These are phyloP conservation scores for Xylogone sp. DNA, from an alignment of 2,329 filamentous ascomycete genomes.

Conservation along the genomic window DNA sequence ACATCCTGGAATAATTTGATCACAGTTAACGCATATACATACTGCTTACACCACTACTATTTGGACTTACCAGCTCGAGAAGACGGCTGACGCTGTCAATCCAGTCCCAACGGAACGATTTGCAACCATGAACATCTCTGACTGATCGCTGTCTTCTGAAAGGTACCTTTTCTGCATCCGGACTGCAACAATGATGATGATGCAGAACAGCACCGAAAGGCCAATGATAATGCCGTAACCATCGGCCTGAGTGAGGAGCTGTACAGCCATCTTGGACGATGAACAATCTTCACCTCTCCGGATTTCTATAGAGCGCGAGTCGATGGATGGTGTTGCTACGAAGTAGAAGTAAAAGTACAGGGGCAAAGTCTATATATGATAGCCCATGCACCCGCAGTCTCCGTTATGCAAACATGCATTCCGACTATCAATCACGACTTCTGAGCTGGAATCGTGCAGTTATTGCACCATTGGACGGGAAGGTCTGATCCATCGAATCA, in stretches of 20 bases:
- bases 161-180: conserved; percentile 40
- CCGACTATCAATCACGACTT: neutral
- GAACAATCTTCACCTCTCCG: no score
- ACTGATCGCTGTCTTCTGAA: conserved; percentile 37
- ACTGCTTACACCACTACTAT: conserved; percentile 29
- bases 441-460: neutral
- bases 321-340: no score
- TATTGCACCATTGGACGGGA: no score
- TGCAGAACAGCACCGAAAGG: conserved; percentile 42
- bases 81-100: conserved; percentile 12
- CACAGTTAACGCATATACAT: neutral
- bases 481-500: neutral
- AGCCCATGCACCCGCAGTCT: neutral
- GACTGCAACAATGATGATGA: conserved; percentile 42
- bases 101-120: conserved; percentile 16
- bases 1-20: conserved; percentile 27
- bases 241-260: conserved; percentile 28
- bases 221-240: conserved; percentile 46
- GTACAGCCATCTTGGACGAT: neutral
- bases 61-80: conserved; percentile 23
- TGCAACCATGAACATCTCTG: conserved; percentile 32
- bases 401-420: neutral
- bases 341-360: no score
- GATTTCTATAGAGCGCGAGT: no score
- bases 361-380: no score